These are phyloP conservation scores for Podila verticillata DNA, from an alignment of 192 early-diverging fungal genomes.

Conservation along the genomic window DNA sequence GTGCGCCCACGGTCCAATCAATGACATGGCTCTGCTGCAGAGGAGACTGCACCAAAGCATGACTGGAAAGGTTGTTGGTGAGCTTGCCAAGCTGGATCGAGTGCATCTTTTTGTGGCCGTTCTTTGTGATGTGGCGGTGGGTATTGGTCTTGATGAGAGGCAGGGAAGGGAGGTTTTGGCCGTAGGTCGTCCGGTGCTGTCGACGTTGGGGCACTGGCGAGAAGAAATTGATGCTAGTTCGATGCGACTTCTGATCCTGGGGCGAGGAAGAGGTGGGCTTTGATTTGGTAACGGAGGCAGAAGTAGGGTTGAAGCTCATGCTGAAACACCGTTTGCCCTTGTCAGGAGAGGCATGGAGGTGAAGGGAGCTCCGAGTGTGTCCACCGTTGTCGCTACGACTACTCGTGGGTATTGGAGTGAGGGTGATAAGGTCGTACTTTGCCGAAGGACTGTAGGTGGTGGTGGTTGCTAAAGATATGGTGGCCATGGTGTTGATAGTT, in stretches of 20 bases:
- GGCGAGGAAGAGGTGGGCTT: background rate
- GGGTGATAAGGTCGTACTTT: background rate
- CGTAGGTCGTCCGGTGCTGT: conserved; percentile 21
- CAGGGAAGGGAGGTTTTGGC: conserved; percentile 13
- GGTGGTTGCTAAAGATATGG: conserved; percentile 6
- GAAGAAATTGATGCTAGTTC: background rate
- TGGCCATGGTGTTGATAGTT: conserved; percentile 2
- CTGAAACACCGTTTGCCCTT: background rate
- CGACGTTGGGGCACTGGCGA: conserved; percentile 5
- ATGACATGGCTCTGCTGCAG: conserved; percentile 3
- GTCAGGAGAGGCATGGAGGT: background rate
- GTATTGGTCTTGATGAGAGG: conserved; percentile 19
- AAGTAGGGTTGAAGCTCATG: background rate
- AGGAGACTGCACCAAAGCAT: conserved; percentile 3
- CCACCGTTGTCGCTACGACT: background rate
- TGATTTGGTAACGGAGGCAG: background rate
- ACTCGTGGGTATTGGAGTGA: conserved; percentile 1
- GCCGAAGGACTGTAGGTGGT: background rate
- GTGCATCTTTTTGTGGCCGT: conserved; percentile 21
- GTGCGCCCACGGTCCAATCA: background rate
- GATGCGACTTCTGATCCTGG: too few relatives aligned
- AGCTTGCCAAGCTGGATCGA: conserved; percentile 37
- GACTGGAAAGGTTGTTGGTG: conserved; percentile 22
- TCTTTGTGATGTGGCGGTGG: conserved; percentile 13
- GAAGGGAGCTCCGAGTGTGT: background rate